phyloP scores from a whole-genome alignment of 345 rosid genomes.

The Eucalyptus urophylla region DNA sequence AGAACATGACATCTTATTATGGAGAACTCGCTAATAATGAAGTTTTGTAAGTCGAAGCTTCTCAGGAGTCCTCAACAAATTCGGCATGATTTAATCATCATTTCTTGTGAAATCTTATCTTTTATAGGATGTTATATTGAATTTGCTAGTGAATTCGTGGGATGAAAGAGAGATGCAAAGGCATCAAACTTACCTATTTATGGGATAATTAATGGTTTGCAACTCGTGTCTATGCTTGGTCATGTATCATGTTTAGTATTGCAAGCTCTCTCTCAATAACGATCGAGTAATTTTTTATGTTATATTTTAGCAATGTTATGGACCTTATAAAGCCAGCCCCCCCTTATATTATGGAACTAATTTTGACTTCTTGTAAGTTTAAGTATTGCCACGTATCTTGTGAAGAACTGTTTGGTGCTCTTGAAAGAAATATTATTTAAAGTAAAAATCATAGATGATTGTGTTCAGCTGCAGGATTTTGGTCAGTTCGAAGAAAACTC shows the following conservation, averaged over 20 bases:
- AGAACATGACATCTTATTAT: too few species aligned
- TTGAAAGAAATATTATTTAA: too few species aligned
- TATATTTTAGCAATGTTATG: background rate
- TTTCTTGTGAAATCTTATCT: too few species aligned
- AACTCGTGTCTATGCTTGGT: fast-evolving
- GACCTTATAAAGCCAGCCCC: background rate
- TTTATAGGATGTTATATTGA: too few species aligned
- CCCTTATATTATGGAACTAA: background rate
- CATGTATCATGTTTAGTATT: background rate
- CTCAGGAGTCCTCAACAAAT: too few species aligned
- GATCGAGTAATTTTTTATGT: background rate
- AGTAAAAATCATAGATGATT: too few species aligned
- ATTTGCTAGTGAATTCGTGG: background rate
- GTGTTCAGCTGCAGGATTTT: too few species aligned
- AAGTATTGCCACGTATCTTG: background rate
- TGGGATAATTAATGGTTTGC: background rate
- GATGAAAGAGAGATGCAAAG: background rate
- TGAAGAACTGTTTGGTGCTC: background rate
- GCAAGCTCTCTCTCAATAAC: background rate
- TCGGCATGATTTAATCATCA: too few species aligned
- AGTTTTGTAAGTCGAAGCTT: too few species aligned
- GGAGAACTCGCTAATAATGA: too few species aligned
- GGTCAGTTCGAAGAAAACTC: too few species aligned
- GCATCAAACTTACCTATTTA: background rate
- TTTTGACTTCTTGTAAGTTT: background rate